A percentile compares a stretch with the other conserved stretches of the same genome.
Evolutionary conservation across 495 filamentous ascomycete genomes (phyloP).

Genomic region (Podospora bellae-mahoneyi): DNA sequence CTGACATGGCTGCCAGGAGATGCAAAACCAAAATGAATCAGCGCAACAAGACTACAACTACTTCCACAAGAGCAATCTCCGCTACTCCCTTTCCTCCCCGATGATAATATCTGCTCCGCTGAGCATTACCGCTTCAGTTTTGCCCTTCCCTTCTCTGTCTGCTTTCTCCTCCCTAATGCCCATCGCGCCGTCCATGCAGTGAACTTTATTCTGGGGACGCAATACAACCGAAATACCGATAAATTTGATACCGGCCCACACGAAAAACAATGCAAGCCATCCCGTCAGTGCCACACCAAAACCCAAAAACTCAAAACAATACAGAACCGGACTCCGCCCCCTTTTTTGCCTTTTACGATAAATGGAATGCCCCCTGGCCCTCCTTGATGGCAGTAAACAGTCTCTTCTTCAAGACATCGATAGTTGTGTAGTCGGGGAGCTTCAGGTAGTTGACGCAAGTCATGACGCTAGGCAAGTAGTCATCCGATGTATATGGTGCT

Average conservation of each 20-base stretch:
- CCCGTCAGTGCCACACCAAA: constrained; percentile 2
- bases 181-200: constrained; percentile 5
- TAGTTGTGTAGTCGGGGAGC: constrained; percentile 85
- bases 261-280: not conserved
- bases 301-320: not conserved
- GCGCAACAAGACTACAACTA: not conserved
- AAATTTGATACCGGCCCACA: not conserved
- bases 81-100: not conserved
- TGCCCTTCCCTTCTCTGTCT: constrained; percentile 3
- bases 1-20: not conserved
- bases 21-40: not conserved
- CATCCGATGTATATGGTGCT: constrained; percentile 88
- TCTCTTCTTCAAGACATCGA: constrained; percentile 70
- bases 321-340: not conserved
- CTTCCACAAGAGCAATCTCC: not conserved
- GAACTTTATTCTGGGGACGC: not conserved
- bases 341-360: constrained; percentile 59
- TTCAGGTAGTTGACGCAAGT: constrained; percentile 99
- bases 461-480: constrained; percentile 98
- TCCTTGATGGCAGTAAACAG: constrained; percentile 86
- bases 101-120: not conserved
- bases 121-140: not conserved
- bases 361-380: constrained; percentile 98
- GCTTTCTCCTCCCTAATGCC: not conserved
- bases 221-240: constrained; percentile 1